phyloP scores from a whole-genome alignment of 768 basidiomycete species.

The Clathrus columnatus region DNA sequence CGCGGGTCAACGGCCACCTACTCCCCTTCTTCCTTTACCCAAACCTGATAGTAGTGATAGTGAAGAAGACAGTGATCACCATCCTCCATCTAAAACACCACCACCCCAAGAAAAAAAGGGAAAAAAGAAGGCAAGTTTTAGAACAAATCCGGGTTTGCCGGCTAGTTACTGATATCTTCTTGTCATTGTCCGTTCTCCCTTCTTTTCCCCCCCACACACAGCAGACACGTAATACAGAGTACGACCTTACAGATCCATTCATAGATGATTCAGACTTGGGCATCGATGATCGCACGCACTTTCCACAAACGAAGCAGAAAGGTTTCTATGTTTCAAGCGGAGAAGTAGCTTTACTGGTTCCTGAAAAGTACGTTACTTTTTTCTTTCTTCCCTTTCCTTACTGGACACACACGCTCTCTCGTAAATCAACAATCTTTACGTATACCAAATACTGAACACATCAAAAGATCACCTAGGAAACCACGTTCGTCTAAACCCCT shows the following conservation, averaged over 20 bases:
- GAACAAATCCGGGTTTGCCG: no score
- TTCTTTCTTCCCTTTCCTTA: constrained; percentile 14
- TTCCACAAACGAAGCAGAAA: constrained; percentile 85
- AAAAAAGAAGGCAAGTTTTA: constrained; percentile 5
- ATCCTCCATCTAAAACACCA: constrained; percentile 20
- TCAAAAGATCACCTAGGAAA: constrained; percentile 63
- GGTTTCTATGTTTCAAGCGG: constrained; percentile 91
- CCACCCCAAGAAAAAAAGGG: constrained; percentile 23
- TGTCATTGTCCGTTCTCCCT: constrained; percentile 17
- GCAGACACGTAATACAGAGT: constrained; percentile 50
- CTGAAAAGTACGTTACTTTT: constrained; percentile 49
- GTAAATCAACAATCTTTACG: no score
- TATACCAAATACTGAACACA: no score
- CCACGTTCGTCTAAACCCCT: no score
- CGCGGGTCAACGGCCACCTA: constrained; percentile 55
- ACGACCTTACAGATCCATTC: constrained; percentile 88
- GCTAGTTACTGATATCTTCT: no score
- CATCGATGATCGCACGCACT: constrained; percentile 83
- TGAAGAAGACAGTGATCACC: constrained; percentile 39
- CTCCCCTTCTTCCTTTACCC: constrained; percentile 38
- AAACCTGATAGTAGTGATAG: constrained; percentile 49
- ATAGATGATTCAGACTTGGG: constrained; percentile 95
- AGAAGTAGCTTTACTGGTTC: constrained; percentile 77
- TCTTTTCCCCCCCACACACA: constrained; percentile 15
- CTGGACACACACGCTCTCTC: no score